Conservation (phyloP, 305 asterid species). For the Fraxinus albicans region DNA sequence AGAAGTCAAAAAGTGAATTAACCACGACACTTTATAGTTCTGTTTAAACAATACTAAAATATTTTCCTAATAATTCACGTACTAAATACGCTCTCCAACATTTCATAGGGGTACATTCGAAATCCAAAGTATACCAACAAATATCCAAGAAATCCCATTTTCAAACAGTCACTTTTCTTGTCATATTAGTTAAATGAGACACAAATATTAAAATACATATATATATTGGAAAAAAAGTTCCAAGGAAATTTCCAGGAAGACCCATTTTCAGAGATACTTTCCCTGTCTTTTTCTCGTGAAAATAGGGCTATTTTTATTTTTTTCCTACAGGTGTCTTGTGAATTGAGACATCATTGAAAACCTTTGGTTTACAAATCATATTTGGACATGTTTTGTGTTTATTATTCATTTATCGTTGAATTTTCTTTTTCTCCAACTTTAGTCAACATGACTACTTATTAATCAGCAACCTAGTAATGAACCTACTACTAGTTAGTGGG, state of each 20-base stretch:
- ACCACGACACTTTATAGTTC: not conserved
- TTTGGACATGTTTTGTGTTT: not conserved
- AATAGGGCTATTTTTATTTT: not conserved
- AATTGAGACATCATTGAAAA: conserved; percentile 11
- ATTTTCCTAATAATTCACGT: not conserved
- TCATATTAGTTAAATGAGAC: conserved; percentile 14
- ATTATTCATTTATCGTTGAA: not conserved
- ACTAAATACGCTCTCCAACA: not conserved
- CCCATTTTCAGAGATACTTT: not conserved
- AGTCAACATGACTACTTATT: not conserved
- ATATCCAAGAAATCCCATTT: conserved; percentile 30
- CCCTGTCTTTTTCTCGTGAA: not conserved
- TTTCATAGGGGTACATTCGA: not conserved
- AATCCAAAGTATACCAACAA: not conserved
- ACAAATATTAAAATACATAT: not conserved
- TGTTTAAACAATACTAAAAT: not conserved
- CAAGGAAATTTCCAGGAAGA: not conserved
- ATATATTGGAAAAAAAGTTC: not conserved
- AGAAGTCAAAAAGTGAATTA: not conserved
- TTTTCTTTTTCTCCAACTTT: not conserved
- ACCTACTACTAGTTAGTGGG: not conserved
- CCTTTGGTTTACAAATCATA: not conserved
- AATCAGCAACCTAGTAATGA: not conserved
- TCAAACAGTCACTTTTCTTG: conserved; percentile 16
- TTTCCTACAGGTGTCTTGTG: conserved; percentile 6